Evolutionary conservation across 371 early-diverging fungal genomes (phyloP), one percentile per base, ranked within the genome.

Genomic region (Syncephalis fuscata): DNA sequence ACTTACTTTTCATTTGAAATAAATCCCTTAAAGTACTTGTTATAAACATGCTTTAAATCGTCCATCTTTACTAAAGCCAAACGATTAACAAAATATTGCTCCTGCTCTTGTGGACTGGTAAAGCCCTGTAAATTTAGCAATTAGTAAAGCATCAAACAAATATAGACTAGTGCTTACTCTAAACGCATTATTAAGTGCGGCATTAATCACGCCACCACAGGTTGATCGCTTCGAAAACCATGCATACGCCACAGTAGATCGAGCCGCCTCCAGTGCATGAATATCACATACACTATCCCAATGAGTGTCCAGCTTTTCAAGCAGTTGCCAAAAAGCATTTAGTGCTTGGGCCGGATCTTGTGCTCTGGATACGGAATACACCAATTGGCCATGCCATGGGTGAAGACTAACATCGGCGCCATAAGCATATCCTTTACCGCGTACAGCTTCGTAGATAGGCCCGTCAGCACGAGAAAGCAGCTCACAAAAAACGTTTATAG

Each of bases 381-480:
- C 51, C 45, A 81, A 58, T 44, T 65, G 67, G 8, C 74, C 73
- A 0, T 67, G 54, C 79, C 83, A 80, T 19, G 65, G 19, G 14
- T 59, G 54, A 2, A 67, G 48, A 27, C 54, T 48, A 17, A 85
- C 47, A 0, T 62, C 61, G 3, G 73, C 73, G 45, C 69, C 80
- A 55, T 86, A 86, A 0, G 85, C 83, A 37, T 67, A 73, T 14
- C 87, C 87, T 36, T 70, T 64, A 10, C 86, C 86, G 27, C 87
- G 74, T 25, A 84, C 70, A 0, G 74, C 69, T 8, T 66, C 74
- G 61, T 68, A 83, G 3, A 86, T 63, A 0, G 80, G 82, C 0
- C 86, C 87, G 41, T 85, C 85, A 2, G 65, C 59, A 3, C 76
- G 67, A 3, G 73, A 68, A 2, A 85, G 58, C 14, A 85, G 57